phyloP scores from a whole-genome alignment of 2,329 filamentous ascomycete species.

The Rhinocladiella similis region DNA sequence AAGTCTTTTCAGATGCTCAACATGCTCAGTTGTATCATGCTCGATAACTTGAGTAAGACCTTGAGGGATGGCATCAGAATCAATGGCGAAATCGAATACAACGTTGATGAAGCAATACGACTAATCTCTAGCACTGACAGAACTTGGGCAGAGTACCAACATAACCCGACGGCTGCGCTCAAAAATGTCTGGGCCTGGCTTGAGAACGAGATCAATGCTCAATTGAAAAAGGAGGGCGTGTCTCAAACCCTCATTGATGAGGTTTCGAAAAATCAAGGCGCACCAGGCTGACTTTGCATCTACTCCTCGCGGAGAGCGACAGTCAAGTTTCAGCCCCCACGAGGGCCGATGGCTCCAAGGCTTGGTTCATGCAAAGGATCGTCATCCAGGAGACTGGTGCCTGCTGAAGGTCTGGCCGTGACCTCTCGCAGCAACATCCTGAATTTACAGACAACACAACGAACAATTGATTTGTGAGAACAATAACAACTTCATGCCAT shows the following conservation, averaged over 20 bases:
- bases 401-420: not conserved
- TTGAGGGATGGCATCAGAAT: conserved; percentile 1
- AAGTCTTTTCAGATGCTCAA: conserved; percentile 4
- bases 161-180: not conserved
- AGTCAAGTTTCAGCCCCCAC: conserved; percentile 4
- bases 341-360: not conserved
- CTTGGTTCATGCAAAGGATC: not conserved
- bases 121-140: not conserved
- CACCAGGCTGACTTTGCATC: not conserved
- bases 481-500: not conserved
- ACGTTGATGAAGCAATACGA: conserved; percentile 4
- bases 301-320: not conserved
- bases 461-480: too few relatives aligned
- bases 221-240: conserved; percentile 13
- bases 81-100: conserved; percentile 9
- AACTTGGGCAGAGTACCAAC: conserved; percentile 12
- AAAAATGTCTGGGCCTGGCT: conserved; percentile 13
- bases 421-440: too few relatives aligned
- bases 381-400: not conserved
- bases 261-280: not conserved
- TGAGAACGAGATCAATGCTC: conserved; percentile 3
- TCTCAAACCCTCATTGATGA: conserved; percentile 3
- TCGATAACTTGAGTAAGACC: conserved; percentile 11
- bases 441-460: too few relatives aligned
- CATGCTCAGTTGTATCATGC: conserved; percentile 8